phyloP scores from a whole-genome alignment of 129 eudicot genomes.

The Flaveria linearis region DNA sequence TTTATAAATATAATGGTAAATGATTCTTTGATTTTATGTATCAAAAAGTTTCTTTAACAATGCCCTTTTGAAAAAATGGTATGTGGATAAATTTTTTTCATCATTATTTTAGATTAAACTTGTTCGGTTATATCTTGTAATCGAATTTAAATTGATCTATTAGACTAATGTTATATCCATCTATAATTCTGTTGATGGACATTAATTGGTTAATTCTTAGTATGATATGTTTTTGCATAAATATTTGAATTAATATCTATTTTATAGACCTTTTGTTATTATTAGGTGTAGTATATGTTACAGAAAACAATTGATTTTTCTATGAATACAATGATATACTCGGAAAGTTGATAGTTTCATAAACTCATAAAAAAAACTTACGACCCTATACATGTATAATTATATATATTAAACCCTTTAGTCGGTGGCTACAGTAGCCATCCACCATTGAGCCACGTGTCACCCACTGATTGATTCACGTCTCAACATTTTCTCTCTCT shows the following conservation, averaged over 20 bases:
- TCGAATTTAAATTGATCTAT: not conserved
- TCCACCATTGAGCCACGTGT: no score
- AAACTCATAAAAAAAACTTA: no score
- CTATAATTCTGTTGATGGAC: not conserved
- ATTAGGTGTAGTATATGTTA: no score
- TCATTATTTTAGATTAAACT: not conserved
- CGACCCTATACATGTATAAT: no score
- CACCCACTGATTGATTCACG: no score
- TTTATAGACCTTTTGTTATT: not conserved
- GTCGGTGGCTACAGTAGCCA: no score
- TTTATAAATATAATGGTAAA: not conserved
- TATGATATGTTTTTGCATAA: not conserved
- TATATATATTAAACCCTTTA: no score
- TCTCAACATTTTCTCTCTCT: no score
- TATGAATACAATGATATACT: no score
- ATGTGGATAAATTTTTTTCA: not conserved
- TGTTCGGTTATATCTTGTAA: not conserved
- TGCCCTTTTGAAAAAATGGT: not conserved
- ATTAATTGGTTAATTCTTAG: not conserved
- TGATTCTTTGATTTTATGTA: not conserved
- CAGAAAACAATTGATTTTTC: no score
- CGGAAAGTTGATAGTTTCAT: no score
- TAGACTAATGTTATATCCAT: not conserved
- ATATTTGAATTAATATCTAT: not conserved
- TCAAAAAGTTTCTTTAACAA: not conserved